phyloP scores from a whole-genome alignment of 2,329 filamentous ascomycete genomes.

The Sporothrix variecibatus region DNA sequence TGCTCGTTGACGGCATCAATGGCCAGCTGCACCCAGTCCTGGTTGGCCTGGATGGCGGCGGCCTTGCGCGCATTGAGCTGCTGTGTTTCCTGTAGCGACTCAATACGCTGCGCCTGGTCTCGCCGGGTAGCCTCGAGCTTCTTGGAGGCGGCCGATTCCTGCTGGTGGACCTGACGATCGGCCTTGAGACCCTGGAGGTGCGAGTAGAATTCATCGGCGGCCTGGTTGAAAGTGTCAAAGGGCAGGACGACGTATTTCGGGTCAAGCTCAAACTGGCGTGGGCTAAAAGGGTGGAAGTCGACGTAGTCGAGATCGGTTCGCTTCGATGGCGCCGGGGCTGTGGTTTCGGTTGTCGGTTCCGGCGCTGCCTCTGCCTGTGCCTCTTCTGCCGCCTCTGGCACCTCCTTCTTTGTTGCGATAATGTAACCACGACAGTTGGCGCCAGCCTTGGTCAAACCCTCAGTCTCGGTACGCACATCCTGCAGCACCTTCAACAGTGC shows the following conservation, averaged over 20 bases:
- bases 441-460: constrained; percentile 63
- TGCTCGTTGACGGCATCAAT: constrained; percentile 90
- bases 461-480: constrained; percentile 69
- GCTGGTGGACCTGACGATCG: constrained; percentile 78
- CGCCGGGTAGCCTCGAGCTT: constrained; percentile 82
- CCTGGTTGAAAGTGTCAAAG: constrained; percentile 85
- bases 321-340: constrained; percentile 6
- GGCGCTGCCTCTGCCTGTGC: neutral
- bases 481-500: constrained; percentile 68
- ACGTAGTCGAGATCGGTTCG: constrained; percentile 68
- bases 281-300: constrained; percentile 92
- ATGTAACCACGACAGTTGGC: constrained; percentile 80
- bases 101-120: constrained; percentile 83
- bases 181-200: constrained; percentile 93
- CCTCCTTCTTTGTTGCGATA: constrained; percentile 54
- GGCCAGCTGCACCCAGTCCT: constrained; percentile 88
- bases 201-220: constrained; percentile 95
- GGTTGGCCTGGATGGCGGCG: constrained; percentile 84
- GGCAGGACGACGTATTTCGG: constrained; percentile 67
- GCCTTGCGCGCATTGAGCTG: constrained; percentile 84
- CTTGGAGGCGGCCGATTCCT: constrained; percentile 76
- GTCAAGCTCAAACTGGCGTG: constrained; percentile 73
- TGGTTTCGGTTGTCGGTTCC: constrained; percentile 7
- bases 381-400: neutral
- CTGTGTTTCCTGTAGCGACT: constrained; percentile 79